Percentiles rank a stretch among this genome's conserved stretches.
Evolutionary conservation across 2,329 filamentous ascomycete genomes (phyloP).

Genomic region (Trichoderma atrobrunneum): DNA sequence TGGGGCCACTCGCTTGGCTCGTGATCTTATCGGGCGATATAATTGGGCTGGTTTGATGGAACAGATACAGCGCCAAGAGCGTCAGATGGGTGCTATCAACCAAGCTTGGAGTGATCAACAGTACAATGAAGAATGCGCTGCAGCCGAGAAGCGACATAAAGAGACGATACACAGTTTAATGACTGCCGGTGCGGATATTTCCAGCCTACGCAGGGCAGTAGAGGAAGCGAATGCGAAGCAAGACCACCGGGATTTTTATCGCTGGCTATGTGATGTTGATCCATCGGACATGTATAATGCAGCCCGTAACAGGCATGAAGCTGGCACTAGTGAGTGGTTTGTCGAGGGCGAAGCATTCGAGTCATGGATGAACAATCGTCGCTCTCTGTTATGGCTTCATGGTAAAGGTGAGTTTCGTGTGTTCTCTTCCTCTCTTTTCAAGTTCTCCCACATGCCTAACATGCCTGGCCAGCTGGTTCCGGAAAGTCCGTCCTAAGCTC

Average conservation of each 20-base stretch:
- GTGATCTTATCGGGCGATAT: background rate
- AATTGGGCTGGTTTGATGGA: background rate
- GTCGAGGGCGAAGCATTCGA: background rate
- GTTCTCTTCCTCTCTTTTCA: background rate
- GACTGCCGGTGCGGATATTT: background rate
- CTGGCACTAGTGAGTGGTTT: background rate
- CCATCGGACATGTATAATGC: background rate
- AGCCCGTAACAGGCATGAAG: background rate
- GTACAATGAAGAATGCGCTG: background rate
- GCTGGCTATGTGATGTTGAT: conserved; percentile 1
- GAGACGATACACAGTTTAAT: background rate
- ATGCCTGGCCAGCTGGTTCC: background rate
- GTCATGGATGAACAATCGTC: background rate
- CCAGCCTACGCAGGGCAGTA: background rate
- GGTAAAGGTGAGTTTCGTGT: conserved; percentile 9
- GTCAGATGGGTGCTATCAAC: background rate
- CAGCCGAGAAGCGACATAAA: background rate
- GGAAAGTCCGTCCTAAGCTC: conserved; percentile 10
- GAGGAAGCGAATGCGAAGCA: background rate
- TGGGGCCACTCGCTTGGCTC: background rate
- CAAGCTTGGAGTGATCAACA: background rate
- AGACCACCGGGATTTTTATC: background rate
- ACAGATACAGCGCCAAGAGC: background rate
- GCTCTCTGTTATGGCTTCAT: conserved; percentile 19
- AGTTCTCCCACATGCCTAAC: background rate